Percentiles rank a stretch among this genome's conserved stretches.
phyloP scores from a whole-genome alignment of 768 basidiomycete genomes.

The Cystobasidium onofrii region DNA sequence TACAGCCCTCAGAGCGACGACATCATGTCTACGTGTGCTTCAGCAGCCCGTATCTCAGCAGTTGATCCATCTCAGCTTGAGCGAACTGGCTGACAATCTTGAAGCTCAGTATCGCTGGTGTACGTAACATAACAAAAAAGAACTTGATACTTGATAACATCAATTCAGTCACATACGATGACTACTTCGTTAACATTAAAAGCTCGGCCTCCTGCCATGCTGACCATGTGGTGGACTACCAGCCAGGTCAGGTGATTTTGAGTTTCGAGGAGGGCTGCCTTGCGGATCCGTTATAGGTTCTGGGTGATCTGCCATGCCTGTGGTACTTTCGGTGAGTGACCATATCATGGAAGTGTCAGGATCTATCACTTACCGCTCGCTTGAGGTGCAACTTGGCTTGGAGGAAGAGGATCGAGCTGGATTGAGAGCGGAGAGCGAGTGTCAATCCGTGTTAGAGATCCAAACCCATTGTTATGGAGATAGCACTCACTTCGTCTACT shows the following conservation, averaged over 20 bases:
- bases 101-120: no score
- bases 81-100: no score
- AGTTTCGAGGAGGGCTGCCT: slow-evolving; percentile 13
- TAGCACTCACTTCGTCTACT: slow-evolving; percentile 38
- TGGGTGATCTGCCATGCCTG: slow-evolving; percentile 26
- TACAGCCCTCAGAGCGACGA: no score
- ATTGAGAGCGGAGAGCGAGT: no score
- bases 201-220: neutral
- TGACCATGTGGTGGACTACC: slow-evolving; percentile 21
- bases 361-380: slow-evolving; percentile 11
- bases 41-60: no score
- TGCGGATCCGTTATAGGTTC: slow-evolving; percentile 22
- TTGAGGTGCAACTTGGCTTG: slow-evolving; percentile 19
- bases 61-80: no score
- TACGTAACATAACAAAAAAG: no score
- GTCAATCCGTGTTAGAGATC: no score
- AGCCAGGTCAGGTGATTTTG: slow-evolving; percentile 7
- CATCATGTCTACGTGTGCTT: no score
- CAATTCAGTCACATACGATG: no score
- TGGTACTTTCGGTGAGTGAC: neutral
- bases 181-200: neutral
- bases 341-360: neutral
- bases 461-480: no score
- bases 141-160: no score
- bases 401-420: slow-evolving; percentile 24